Evolutionary conservation across 23 red algal species (phyloP), one percentile per base, ranked within the genome.

Genomic region (Gracilaria vermiculophylla): DNA sequence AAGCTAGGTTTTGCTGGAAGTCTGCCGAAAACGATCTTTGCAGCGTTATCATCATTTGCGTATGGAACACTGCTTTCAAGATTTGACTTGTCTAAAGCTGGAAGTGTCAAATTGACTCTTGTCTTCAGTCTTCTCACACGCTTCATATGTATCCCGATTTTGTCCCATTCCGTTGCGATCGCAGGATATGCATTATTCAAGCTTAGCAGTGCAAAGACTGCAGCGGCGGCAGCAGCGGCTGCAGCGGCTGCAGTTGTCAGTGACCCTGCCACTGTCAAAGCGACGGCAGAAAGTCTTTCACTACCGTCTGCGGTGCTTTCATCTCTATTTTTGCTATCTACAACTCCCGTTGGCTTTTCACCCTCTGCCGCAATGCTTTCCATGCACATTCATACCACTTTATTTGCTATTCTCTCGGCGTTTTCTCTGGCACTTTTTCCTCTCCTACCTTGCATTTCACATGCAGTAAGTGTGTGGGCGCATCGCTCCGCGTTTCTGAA

Each of bases 81-180:
- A 62, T 88, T 88, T 69, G 84, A 88, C 74, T 62, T 88, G 54
- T 49, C 60, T 7, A 76, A 78, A 60, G 84, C 84, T 33, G 32
- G 60, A 73, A 72, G 60, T 47, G 62, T 88, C 24, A 76, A 58
- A 48, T 53, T 88, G 60, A 88, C 84, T 21, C 34, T 88, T 40
- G 84, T 69, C 2, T 88, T 88, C 43, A 76, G 66, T 62, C 35
- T 88, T 47, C 49, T 88, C 10, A 76, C 69, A 20, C 84, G 84
- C 37, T 77, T 88, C 33, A 88, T 88, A 43, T 76, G 45, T 19
- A 57, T 53, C 17, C 84, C 84, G 14, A 55, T 88, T 69, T 33
- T 88, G 10, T 88, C 84, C n/a, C 84, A 88, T 33, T 61, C 50
- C 49, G 84, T 88, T 47, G 84, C 84, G 29, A 88, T 78, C 25